A percentile compares a stretch with the other conserved stretches of the same genome.
phyloP scores from a whole-genome alignment of 2,329 filamentous ascomycete genomes.

The Diaporthe capsici region DNA sequence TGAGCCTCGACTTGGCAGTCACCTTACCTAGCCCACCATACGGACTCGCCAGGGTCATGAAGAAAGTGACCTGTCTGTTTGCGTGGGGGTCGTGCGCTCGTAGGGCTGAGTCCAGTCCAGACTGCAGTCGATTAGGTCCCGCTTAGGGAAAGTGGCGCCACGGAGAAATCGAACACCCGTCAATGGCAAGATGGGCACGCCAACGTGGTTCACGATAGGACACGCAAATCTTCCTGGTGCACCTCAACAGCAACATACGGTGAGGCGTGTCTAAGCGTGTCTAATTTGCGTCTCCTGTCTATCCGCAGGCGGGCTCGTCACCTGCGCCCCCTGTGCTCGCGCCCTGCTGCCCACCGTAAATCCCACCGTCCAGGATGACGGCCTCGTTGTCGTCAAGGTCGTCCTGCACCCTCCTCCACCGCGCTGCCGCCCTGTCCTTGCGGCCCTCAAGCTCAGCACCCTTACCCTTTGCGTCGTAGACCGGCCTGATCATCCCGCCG shows the following conservation, averaged over 20 bases:
- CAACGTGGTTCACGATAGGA: background rate
- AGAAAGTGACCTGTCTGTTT: slow-evolving; percentile 25
- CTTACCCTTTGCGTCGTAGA: slow-evolving; percentile 69
- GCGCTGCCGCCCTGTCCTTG: slow-evolving; percentile 55
- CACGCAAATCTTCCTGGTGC: no score
- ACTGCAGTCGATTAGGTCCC: background rate
- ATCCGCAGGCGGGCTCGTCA: slow-evolving; percentile 59
- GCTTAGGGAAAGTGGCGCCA: background rate
- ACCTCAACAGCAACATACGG: background rate
- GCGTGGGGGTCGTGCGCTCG: slow-evolving; percentile 12
- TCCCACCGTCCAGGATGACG: slow-evolving; percentile 71
- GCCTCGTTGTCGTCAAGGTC: slow-evolving; percentile 71
- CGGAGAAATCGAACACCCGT: slow-evolving; percentile 2
- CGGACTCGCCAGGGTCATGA: background rate
- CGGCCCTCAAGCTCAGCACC: slow-evolving; percentile 59
- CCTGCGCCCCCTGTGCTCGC: slow-evolving; percentile 38
- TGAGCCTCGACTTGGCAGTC: background rate
- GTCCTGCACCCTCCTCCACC: slow-evolving; percentile 74
- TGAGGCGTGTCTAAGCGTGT: background rate
- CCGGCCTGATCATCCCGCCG: slow-evolving; percentile 75
- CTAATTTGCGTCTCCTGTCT: slow-evolving; percentile 17
- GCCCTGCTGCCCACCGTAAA: slow-evolving; percentile 57
- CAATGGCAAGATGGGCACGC: background rate
- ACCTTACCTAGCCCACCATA: background rate
- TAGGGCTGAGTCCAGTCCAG: slow-evolving; percentile 24